A percentile compares a stretch with the other conserved stretches of the same genome.
These are phyloP conservation scores for Pycnococcus provasolii DNA, from an alignment of 139 green algal genomes.

Conservation along the genomic window DNA sequence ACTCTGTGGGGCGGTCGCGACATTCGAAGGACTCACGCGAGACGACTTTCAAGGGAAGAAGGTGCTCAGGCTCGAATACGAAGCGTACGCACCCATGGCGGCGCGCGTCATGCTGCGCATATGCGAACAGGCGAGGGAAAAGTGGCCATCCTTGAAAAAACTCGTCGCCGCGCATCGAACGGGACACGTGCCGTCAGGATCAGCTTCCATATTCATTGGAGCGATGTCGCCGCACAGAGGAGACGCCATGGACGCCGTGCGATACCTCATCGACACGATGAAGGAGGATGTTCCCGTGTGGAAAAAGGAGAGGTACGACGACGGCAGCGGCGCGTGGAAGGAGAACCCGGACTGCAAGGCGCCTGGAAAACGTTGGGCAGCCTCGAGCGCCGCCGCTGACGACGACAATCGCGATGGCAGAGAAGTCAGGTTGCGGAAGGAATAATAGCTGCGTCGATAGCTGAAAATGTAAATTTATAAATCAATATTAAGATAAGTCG, in stretches of 20 bases:
- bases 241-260: conserved; percentile 69
- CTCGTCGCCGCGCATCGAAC: conserved; percentile 66
- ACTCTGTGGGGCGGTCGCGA: conserved; percentile 55
- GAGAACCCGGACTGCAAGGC: conserved; percentile 50
- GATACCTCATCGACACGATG: conserved; percentile 88
- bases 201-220: conserved; percentile 85
- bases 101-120: neutral
- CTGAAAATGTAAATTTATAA: too few species aligned
- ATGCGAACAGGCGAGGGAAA: neutral
- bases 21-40: conserved; percentile 75
- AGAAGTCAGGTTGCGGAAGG: too few species aligned
- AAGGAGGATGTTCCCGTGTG: conserved; percentile 93
- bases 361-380: too few species aligned
- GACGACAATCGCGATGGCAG: too few species aligned
- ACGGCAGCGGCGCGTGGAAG: conserved; percentile 77
- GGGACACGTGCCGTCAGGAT: conserved; percentile 51
- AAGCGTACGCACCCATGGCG: conserved; percentile 87
- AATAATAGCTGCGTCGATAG: too few species aligned
- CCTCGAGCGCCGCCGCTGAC: too few species aligned
- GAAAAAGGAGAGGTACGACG: conserved; percentile 93
- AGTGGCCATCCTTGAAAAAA: conserved; percentile 51
- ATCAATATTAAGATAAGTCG: too few species aligned
- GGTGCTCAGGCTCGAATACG: conserved; percentile 80
- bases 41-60: conserved; percentile 78
- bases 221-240: conserved; percentile 68